These are phyloP conservation scores for Ambrosiella xylebori DNA, from an alignment of 2,329 filamentous ascomycete genomes.

Conservation along the genomic window DNA sequence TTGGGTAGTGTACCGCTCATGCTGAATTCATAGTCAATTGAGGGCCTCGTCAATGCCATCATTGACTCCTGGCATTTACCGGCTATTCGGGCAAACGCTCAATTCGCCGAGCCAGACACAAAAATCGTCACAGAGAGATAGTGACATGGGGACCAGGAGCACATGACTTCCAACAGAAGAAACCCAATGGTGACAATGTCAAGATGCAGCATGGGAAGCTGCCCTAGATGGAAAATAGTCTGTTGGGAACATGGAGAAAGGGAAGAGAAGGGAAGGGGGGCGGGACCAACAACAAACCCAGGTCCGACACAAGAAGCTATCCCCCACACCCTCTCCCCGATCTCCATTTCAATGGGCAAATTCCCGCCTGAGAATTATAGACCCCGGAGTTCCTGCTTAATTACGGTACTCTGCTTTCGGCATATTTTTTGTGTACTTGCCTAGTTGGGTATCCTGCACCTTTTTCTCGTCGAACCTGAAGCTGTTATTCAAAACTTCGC, in stretches of 20 bases:
- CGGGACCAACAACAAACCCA: background rate
- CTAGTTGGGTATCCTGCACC: conserved; percentile 13
- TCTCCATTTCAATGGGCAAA: conserved; percentile 3
- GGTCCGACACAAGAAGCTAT: conserved; percentile 1
- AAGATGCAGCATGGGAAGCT: background rate
- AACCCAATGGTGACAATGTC: background rate
- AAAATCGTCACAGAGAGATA: no score
- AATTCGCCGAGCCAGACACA: no score
- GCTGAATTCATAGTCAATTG: no score
- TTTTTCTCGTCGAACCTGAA: conserved; percentile 17
- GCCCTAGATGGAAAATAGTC: background rate
- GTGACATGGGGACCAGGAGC: background rate
- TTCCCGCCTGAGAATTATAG: background rate
- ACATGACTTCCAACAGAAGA: background rate
- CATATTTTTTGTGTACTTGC: conserved; percentile 14
- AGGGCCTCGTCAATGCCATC: no score
- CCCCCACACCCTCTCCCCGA: background rate
- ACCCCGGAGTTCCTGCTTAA: background rate
- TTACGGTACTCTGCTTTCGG: conserved; percentile 18
- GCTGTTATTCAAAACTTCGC: conserved; percentile 9
- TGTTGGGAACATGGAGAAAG: background rate
- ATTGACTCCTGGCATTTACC: no score
- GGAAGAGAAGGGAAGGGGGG: background rate
- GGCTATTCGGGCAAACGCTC: no score
- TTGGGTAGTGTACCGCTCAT: background rate